Evolutionary conservation across 768 basidiomycete species (phyloP).

Genomic region (Imleria badia): DNA sequence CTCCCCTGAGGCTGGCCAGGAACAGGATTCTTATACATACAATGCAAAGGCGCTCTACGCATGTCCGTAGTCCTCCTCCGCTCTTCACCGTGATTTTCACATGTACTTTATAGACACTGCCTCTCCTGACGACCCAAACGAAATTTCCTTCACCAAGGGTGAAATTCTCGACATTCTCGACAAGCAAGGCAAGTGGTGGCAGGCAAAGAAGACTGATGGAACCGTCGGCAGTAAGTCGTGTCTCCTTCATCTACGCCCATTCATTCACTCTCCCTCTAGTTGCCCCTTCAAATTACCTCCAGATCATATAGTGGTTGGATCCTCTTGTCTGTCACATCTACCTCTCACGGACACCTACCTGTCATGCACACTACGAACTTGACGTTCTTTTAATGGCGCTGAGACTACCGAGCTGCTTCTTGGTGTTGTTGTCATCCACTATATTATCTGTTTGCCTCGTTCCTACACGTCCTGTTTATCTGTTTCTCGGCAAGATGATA

Average conservation of each 20-base stretch:
- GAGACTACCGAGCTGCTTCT: conserved; percentile 17
- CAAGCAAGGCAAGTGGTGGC: conserved; percentile 94
- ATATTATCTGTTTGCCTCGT: conserved; percentile 30
- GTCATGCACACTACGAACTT: conserved; percentile 29
- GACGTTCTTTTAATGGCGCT: conserved; percentile 33
- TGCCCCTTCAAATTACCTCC: conserved; percentile 84
- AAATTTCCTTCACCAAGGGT: conserved; percentile 91
- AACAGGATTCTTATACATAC: conserved; percentile 55
- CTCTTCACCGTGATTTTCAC: conserved; percentile 21
- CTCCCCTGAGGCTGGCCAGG: conserved; percentile 29
- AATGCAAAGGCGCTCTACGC: conserved; percentile 89
- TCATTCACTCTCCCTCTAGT: conserved; percentile 43
- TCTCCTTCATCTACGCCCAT: not conserved
- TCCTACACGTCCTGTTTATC: conserved; percentile 27
- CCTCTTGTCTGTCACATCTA: conserved; percentile 6
- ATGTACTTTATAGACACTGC: conserved; percentile 66
- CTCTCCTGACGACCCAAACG: conserved; percentile 93
- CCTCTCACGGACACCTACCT: conserved; percentile 26
- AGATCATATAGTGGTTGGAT: conserved; percentile 57
- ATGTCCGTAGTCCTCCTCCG: conserved; percentile 51
- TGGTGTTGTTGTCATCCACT: conserved; percentile 29
- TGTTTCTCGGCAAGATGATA: conserved; percentile 30
- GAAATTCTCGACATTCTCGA: conserved; percentile 92
- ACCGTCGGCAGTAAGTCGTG: conserved; percentile 66
- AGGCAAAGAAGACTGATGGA: conserved; percentile 78